Evolutionary conservation across 129 eudicot genomes (phyloP).

Genomic region (Solidago caesia): DNA sequence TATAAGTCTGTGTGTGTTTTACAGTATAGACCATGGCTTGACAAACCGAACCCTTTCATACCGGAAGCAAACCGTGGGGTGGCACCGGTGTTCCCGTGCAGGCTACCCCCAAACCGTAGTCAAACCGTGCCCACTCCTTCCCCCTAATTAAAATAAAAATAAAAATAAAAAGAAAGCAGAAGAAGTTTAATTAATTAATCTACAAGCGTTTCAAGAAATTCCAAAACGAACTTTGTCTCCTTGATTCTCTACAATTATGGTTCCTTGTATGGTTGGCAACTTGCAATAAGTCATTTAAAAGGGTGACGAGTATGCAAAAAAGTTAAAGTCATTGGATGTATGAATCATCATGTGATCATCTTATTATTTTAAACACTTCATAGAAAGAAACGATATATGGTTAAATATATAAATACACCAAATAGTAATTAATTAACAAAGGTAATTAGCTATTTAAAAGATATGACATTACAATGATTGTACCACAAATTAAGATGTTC

Average conservation of each 20-base stretch:
- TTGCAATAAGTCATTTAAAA: conserved; percentile 12
- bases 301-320: neutral
- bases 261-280: conserved; percentile 13
- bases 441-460: neutral
- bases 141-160: too few species aligned
- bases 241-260: conserved; percentile 26
- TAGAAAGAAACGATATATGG: too few species aligned
- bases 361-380: neutral
- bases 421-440: too few species aligned
- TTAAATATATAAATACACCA: too few species aligned
- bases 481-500: too few species aligned
- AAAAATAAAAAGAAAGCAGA: neutral
- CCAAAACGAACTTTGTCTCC: conserved; percentile 22
- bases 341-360: neutral
- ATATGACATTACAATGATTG: neutral
- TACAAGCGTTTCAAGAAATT: neutral
- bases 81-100: too few species aligned
- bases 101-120: too few species aligned
- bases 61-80: too few species aligned
- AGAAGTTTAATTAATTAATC: neutral
- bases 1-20: too few species aligned
- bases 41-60: too few species aligned
- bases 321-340: conserved; percentile 1
- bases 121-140: too few species aligned
- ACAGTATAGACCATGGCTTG: too few species aligned